These are phyloP conservation scores for Penicillium crustosum DNA, from an alignment of 2,329 filamentous ascomycete genomes.

Conservation along the genomic window DNA sequence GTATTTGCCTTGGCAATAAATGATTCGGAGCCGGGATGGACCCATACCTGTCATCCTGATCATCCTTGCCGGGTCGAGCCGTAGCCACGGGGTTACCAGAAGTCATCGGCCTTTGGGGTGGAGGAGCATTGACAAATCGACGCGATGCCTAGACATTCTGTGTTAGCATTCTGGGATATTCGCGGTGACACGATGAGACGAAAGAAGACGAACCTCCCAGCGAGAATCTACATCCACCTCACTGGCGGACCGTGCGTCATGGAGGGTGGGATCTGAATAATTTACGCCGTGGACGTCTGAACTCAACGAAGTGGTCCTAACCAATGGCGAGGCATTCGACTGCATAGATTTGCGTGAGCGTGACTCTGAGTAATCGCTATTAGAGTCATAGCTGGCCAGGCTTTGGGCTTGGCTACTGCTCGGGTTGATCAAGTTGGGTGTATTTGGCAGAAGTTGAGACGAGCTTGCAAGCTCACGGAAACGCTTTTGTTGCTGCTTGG, in stretches of 20 bases:
- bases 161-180: conserved; percentile 19
- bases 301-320: conserved; percentile 35
- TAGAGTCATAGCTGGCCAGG: conserved; percentile 40
- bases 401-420: conserved; percentile 34
- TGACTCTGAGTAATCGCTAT: conserved; percentile 39
- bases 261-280: conserved; percentile 25
- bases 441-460: conserved; percentile 61
- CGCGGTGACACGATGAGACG: not conserved
- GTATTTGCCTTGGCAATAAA: not conserved
- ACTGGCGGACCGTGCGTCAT: conserved; percentile 37
- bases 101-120: conserved; percentile 32
- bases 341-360: conserved; percentile 38
- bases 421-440: conserved; percentile 30
- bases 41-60: conserved; percentile 36
- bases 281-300: conserved; percentile 32
- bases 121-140: conserved; percentile 34
- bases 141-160: conserved; percentile 31
- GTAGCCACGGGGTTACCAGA: conserved; percentile 29
- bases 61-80: conserved; percentile 26
- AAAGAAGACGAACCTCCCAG: conserved; percentile 36
- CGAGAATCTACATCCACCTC: conserved; percentile 41
- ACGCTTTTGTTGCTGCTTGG: conserved; percentile 72
- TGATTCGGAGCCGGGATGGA: not conserved
- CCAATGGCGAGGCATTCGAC: conserved; percentile 39
- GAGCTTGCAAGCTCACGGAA: conserved; percentile 82